Evolutionary conservation across 768 basidiomycete species (phyloP), one percentile per base, ranked within the genome.

Genomic region (Kwoniella dejecticola): DNA sequence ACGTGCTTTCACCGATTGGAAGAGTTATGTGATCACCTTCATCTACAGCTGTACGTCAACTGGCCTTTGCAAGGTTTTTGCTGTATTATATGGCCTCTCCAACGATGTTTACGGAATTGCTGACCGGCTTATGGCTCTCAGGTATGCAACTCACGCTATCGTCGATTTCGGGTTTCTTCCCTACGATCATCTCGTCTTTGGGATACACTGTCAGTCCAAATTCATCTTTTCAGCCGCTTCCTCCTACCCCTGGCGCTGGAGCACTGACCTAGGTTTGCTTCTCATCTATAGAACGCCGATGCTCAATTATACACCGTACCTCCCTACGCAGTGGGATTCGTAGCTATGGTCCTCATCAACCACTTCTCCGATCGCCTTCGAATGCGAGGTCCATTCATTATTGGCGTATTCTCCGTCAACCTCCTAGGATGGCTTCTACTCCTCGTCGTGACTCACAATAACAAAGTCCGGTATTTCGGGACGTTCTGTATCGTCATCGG

Each of bases 261-360:
- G n/a, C n/a, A n/a, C n/a, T n/a, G n/a, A n/a, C n/a, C n/a, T n/a
- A n/a, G n/a, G n/a, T n/a, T n/a, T n/a, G n/a, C n/a, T n/a, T n/a
- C n/a, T n/a, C n/a, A n/a, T n/a, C n/a, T n/a, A n/a, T 29, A 29
- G 31, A 69, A 57, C 26, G 60, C 67, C 45, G 46, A 59, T n/a
- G 64, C 70, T 17, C 64, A 72, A 36, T 50, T 72, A 7, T 57
- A 68, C 56, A 72, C 71, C 33, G 65, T 67, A 21, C 66, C 63
- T 38, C 63, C 64, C 31, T 70, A 70, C 60, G 49, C 63, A n/a
- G 46, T 54, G 13, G 66, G 52, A 36, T 66, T 66, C 15, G 26
- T 54, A 8, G 27, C 40, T 17, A 67, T 64, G 60, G 29, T 67
- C n/a, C 21, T 64, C 19, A n/a, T 58, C 3, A 65, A 47, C 12